Conservation (phyloP, 2,329 filamentous ascomycete genomes). For the Diplodia seriata region DNA sequence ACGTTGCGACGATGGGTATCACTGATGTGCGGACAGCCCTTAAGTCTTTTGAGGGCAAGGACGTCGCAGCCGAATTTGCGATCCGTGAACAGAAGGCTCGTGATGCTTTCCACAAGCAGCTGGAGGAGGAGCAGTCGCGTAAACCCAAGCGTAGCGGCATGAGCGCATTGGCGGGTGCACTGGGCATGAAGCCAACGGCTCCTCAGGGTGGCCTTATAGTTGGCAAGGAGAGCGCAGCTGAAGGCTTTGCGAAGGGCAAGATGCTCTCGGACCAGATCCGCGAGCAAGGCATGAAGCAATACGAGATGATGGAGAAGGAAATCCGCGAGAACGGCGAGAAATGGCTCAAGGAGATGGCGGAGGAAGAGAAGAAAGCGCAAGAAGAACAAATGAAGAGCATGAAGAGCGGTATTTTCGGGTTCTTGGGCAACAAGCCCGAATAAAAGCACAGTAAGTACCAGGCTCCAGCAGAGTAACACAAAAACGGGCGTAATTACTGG, state of each 20-base stretch:
- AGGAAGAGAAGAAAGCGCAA: constrained; percentile 84
- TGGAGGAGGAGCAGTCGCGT: constrained; percentile 72
- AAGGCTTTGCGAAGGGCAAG: constrained; percentile 89
- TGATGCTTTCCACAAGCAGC: constrained; percentile 80
- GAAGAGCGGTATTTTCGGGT: constrained; percentile 76
- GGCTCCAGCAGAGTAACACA: neutral
- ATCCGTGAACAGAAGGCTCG: constrained; percentile 85
- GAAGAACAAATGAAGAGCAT: constrained; percentile 92
- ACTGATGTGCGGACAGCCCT: constrained; percentile 85
- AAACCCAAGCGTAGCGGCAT: constrained; percentile 67
- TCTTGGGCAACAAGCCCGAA: constrained; percentile 50
- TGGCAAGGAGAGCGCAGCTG: constrained; percentile 62
- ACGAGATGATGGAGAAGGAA: constrained; percentile 86
- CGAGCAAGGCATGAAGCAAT: constrained; percentile 88
- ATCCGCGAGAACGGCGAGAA: constrained; percentile 93
- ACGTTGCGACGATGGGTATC: constrained; percentile 92
- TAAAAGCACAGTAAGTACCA: constrained; percentile 8
- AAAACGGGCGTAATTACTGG: constrained; percentile 11
- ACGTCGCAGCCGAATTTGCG: constrained; percentile 90
- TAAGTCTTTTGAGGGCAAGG: constrained; percentile 85
- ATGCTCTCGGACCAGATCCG: constrained; percentile 95
- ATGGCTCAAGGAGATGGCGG: constrained; percentile 93
- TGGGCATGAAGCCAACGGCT: constrained; percentile 76
- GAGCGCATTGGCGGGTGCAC: constrained; percentile 70
- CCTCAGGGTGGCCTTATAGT: constrained; percentile 66